Evolutionary conservation across 169 alveolate species (phyloP), one percentile per base, ranked within the genome.

Genomic region (Eimeria falciformis): DNA sequence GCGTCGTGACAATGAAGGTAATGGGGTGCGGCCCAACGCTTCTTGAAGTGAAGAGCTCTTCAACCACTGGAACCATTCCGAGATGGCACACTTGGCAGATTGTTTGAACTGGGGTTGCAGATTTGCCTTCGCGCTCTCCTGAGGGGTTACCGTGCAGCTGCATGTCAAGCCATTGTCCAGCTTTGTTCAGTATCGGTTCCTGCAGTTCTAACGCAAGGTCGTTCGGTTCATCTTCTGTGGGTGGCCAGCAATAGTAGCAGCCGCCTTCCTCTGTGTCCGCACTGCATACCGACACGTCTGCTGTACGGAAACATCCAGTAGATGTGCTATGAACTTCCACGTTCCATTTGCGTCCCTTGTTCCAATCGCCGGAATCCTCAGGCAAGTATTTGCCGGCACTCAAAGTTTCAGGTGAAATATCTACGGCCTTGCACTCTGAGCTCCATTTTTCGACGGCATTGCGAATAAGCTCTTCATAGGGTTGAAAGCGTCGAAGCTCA

Each of bases 201-300:
- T 9, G 75, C 75, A 62, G 25, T n/a, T 62, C 75, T 21, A n/a
- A 17, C 17, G n/a, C 65, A 53, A 53, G n/a, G 1, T 53, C 65
- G 17, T n/a, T 5, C 25, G 65, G 65, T 53, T 53, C 65, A 53
- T 5, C 9, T 53, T 2, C 17, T n/a, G 65, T 53, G n/a, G 65
- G 65, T 21, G 84, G 84, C 11, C 65, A 40, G 23, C 43, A 73
- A 43, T 4, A 11, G 84, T 23, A 21, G 84, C 65, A 65, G 7
- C 46, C 43, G 25, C 18, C 53, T 2, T 27, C 29, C 68, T 29
- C 46, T 3, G 71, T 23, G 4, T 78, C 71, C 69, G 46, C 53
- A 73, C 65, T 71, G 53, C 82, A n/a, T 21, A 45, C 84, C 9
- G 53, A 78, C 53, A 78, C 58, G 29, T 78, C 87, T 50, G 69